Conservation (phyloP, 169 alveolate genomes). For the Toxoplasma gondii region DNA sequence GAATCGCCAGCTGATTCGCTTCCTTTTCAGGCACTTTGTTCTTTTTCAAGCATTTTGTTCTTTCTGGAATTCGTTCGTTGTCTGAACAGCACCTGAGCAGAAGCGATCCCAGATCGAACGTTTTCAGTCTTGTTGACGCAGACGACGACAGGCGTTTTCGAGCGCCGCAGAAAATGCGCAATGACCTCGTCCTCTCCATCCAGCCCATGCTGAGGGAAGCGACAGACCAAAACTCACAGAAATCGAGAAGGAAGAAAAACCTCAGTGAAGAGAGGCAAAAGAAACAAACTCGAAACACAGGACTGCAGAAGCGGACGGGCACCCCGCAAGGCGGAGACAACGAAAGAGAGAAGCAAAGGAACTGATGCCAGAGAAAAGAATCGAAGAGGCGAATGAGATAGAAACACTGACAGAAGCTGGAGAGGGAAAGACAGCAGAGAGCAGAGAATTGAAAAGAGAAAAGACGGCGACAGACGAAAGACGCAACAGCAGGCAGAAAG, state of each 20-base stretch:
- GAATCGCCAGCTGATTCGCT: too few species aligned
- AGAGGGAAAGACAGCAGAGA: too few species aligned
- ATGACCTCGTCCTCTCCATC: conserved; percentile 36
- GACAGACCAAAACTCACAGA: too few species aligned
- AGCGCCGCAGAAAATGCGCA: conserved; percentile 35
- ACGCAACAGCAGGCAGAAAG: too few species aligned
- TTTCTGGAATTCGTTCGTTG: too few species aligned
- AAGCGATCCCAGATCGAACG: neutral
- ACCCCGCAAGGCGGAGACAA: neutral
- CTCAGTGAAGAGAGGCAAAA: neutral
- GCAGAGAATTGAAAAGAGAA: too few species aligned
- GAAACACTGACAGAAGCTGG: too few species aligned
- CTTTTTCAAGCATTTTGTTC: neutral
- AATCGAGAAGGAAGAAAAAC: neutral
- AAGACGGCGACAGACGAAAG: too few species aligned
- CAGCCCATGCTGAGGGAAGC: conserved; percentile 37
- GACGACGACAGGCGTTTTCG: conserved; percentile 37
- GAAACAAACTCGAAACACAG: neutral
- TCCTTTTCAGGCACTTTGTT: neutral
- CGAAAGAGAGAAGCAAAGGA: neutral
- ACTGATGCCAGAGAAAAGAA: neutral
- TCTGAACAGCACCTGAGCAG: conserved; percentile 62
- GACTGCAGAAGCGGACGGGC: neutral
- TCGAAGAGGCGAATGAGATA: neutral
- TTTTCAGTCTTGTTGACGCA: conserved; percentile 56